Evolutionary conservation across 2,329 filamentous ascomycete genomes (phyloP).

Genomic region (Emmonsiellopsis sp.): DNA sequence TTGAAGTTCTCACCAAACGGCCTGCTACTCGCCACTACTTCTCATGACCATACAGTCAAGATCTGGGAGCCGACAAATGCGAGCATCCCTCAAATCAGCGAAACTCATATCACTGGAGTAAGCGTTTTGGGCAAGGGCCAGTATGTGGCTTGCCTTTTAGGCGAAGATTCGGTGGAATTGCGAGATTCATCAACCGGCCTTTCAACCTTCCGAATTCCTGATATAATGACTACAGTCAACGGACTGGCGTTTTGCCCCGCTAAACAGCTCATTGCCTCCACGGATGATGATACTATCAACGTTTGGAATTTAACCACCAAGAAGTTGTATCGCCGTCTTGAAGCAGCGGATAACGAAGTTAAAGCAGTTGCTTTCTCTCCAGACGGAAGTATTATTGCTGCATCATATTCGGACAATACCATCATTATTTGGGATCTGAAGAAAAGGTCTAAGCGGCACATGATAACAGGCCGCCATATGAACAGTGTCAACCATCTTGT

Average conservation of each 20-base stretch:
- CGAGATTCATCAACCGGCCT: neutral
- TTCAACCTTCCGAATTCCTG: neutral
- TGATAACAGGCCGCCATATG: neutral
- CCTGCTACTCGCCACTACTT: slow-evolving; percentile 5
- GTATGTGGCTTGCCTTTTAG: neutral
- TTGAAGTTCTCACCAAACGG: slow-evolving; percentile 5
- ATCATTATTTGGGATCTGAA: neutral
- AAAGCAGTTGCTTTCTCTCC: neutral
- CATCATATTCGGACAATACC: neutral
- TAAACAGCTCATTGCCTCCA: neutral
- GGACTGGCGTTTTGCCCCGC: neutral
- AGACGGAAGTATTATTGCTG: neutral
- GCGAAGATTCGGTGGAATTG: neutral
- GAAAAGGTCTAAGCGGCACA: neutral
- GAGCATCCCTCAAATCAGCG: neutral
- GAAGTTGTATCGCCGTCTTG: neutral
- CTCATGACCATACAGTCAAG: slow-evolving; percentile 4
- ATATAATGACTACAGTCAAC: neutral
- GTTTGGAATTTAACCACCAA: neutral
- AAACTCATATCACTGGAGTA: neutral
- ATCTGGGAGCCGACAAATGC: neutral
- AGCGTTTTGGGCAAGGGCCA: neutral
- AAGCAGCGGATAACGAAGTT: neutral
- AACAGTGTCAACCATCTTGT: neutral
- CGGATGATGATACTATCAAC: neutral